Conservation (phyloP, 1,284 basidiomycete genomes). For the Marasmius oreades region DNA sequence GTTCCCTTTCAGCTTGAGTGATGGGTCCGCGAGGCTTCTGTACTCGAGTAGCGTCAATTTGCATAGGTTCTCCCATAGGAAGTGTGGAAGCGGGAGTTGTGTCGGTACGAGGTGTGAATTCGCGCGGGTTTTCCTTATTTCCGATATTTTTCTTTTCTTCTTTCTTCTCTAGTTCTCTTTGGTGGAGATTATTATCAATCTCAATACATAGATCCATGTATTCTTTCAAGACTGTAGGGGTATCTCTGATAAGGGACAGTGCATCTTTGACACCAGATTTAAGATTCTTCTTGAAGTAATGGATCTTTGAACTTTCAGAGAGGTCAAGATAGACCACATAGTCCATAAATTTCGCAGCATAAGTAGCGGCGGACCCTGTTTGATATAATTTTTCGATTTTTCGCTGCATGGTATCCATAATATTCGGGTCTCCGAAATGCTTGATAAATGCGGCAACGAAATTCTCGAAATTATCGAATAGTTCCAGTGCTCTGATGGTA, state of each 20-base stretch:
- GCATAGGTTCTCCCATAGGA: slow-evolving; percentile 1
- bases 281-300: background rate
- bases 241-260: background rate
- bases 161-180: background rate
- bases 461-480: background rate
- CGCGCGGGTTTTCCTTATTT: background rate
- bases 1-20: slow-evolving; percentile 1
- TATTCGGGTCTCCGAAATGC: background rate
- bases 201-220: background rate
- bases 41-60: slow-evolving; percentile 2
- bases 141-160: background rate
- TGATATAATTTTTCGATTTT: background rate
- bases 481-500: no score
- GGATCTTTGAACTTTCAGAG: slow-evolving; percentile 2
- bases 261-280: background rate
- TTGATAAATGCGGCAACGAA: background rate
- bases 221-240: background rate
- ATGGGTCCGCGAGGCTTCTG: slow-evolving; percentile 3
- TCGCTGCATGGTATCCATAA: background rate
- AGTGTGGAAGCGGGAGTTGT: background rate
- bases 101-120: background rate
- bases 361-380: background rate
- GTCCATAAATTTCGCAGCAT: slow-evolving; percentile 1
- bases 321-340: slow-evolving; percentile 1
- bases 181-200: background rate